Conservation (phyloP, 768 basidiomycete genomes). For the Termitomyces eurrhizus region DNA sequence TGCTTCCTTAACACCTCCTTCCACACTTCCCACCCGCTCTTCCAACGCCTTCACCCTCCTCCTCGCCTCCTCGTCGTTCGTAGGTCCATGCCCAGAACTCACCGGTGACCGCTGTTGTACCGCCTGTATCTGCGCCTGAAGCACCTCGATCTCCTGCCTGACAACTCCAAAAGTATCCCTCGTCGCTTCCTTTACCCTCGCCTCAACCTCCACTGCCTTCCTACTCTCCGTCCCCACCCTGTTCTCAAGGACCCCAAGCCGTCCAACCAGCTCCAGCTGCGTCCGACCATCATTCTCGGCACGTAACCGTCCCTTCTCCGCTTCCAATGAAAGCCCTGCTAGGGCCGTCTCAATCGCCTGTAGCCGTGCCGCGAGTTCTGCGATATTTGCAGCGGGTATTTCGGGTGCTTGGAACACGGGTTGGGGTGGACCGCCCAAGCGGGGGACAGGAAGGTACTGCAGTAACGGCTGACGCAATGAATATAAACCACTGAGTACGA, state of each 20-base stretch:
- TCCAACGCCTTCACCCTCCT: constrained; percentile 54
- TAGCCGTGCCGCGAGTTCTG: constrained; percentile 61
- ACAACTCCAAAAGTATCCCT: constrained; percentile 44
- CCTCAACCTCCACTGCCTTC: constrained; percentile 52
- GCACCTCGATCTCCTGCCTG: constrained; percentile 50
- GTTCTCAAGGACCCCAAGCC: constrained; percentile 54
- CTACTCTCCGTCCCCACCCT: constrained; percentile 34
- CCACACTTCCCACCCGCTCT: constrained; percentile 56
- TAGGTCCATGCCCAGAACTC: constrained; percentile 10
- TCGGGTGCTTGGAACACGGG: constrained; percentile 50
- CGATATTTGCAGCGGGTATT: constrained; percentile 58
- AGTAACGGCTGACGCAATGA: constrained; percentile 33
- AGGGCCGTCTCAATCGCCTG: constrained; percentile 61
- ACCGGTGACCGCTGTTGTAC: constrained; percentile 21
- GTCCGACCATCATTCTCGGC: constrained; percentile 50
- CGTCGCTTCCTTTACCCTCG: constrained; percentile 39
- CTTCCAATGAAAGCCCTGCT: constrained; percentile 53
- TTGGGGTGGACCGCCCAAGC: constrained; percentile 11
- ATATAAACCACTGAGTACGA: constrained; percentile 44
- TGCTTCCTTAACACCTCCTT: constrained; percentile 66
- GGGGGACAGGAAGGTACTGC: constrained; percentile 29
- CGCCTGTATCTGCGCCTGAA: constrained; percentile 40
- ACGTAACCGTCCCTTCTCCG: constrained; percentile 44
- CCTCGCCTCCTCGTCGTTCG: constrained; percentile 54
- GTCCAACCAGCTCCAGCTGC: constrained; percentile 48